These are phyloP conservation scores for Hyaloscypha finlandica DNA, from an alignment of 495 filamentous ascomycete species.

Conservation along the genomic window DNA sequence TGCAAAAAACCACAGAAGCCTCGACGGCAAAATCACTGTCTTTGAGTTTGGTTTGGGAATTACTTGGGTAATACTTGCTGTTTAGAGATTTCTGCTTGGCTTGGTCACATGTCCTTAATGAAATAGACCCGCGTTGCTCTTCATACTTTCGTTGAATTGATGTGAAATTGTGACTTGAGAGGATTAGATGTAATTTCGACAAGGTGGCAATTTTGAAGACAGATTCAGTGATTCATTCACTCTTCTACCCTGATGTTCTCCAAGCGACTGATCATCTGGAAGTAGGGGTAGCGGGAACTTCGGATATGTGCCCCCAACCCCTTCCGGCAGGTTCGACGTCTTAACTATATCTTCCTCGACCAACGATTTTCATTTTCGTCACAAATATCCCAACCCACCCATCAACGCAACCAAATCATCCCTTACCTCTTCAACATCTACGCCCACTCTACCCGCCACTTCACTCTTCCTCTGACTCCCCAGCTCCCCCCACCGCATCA, in stretches of 20 bases:
- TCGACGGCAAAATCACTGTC: constrained; percentile 8
- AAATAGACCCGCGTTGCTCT: constrained; percentile 18
- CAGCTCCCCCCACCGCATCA: constrained; percentile 69
- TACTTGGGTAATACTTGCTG: constrained; percentile 12
- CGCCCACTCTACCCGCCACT: constrained; percentile 66
- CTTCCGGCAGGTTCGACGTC: no score
- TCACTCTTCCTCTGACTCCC: constrained; percentile 67
- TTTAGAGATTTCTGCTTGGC: not conserved
- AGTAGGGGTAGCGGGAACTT: not conserved
- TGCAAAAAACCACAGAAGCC: not conserved
- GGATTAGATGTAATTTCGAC: no score
- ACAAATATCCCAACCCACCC: constrained; percentile 34
- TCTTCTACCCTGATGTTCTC: not conserved
- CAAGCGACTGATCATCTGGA: not conserved
- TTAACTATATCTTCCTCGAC: no score
- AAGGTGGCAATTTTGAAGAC: not conserved
- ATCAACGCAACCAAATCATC: constrained; percentile 54
- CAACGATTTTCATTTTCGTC: not conserved
- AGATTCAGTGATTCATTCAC: not conserved
- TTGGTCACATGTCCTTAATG: constrained; percentile 19
- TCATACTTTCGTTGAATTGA: not conserved
- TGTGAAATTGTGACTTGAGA: not conserved
- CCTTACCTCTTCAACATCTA: constrained; percentile 60
- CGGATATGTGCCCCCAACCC: not conserved
- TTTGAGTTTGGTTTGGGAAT: constrained; percentile 6